Conservation (phyloP, 805 yeast species). For the Lipomyces spencermartinsiae region DNA sequence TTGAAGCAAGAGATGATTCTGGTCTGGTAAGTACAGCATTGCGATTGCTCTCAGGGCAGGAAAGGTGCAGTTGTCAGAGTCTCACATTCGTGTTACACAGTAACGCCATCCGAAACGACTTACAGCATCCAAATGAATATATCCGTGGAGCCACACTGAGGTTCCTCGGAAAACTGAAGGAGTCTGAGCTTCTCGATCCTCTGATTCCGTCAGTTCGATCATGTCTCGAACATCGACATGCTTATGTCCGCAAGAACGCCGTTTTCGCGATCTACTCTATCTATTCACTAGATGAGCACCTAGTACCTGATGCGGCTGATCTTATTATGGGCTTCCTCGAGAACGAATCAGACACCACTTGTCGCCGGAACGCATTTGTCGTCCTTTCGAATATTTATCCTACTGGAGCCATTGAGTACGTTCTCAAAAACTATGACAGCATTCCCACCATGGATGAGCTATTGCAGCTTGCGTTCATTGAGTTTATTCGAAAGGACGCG, state of each 20-base stretch:
- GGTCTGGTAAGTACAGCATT: constrained; percentile 60
- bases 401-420: constrained; percentile 80
- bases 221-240: constrained; percentile 94
- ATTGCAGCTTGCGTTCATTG: constrained; percentile 86
- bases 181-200: constrained; percentile 93
- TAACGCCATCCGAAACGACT: constrained; percentile 95
- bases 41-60: neutral
- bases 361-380: constrained; percentile 94
- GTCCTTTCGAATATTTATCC: constrained; percentile 83
- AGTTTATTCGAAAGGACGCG: constrained; percentile 87
- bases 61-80: constrained; percentile 1
- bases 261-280: constrained; percentile 88
- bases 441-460: constrained; percentile 77
- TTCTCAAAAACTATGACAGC: constrained; percentile 69
- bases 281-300: constrained; percentile 79
- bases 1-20: constrained; percentile 98
- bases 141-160: constrained; percentile 95
- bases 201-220: constrained; percentile 89
- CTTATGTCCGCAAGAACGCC: constrained; percentile 97
- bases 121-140: constrained; percentile 97
- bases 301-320: constrained; percentile 95
- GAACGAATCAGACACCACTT: constrained; percentile 88
- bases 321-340: constrained; percentile 72
- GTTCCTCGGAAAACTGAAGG: constrained; percentile 86
- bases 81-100: constrained; percentile 11